Evolutionary conservation across 2,329 filamentous ascomycete species (phyloP).

Genomic region (Sporothrix curviconia): DNA sequence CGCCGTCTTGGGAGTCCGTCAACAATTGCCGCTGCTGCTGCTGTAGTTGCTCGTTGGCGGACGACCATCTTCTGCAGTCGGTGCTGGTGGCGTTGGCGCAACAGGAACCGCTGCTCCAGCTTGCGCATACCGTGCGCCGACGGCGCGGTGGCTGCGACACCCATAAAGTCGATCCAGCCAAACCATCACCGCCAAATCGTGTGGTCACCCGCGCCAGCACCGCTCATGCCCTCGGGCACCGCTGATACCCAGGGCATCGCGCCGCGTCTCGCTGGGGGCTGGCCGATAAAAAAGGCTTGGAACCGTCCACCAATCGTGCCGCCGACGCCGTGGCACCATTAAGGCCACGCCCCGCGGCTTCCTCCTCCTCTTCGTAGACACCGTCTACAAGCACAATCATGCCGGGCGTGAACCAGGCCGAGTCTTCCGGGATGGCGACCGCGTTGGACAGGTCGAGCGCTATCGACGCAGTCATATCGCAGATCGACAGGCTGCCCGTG

Average conservation of each 20-base stretch:
- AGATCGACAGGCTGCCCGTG: conserved; percentile 73
- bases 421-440: conserved; percentile 73
- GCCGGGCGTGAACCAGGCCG: conserved; percentile 86
- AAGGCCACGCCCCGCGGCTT: conserved; percentile 60
- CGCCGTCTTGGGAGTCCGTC: conserved; percentile 15
- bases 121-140: conserved; percentile 76
- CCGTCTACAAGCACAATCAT: conserved; percentile 96
- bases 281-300: conserved; percentile 81
- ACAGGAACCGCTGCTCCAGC: conserved; percentile 63
- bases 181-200: conserved; percentile 76
- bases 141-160: conserved; percentile 79
- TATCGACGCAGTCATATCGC: conserved; percentile 84
- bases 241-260: conserved; percentile 67
- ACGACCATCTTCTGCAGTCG: not conserved
- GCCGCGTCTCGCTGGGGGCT: conserved; percentile 86
- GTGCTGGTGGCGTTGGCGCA: conserved; percentile 26
- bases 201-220: too few relatives aligned
- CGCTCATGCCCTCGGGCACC: conserved; percentile 52
- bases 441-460: conserved; percentile 75
- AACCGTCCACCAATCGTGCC: conserved; percentile 90
- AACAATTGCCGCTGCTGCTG: not conserved
- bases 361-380: conserved; percentile 90
- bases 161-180: conserved; percentile 95
- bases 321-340: conserved; percentile 73
- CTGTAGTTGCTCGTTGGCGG: conserved; percentile 20